phyloP scores from a whole-genome alignment of 2,329 filamentous ascomycete species.

The Pseudonectria buxi region DNA sequence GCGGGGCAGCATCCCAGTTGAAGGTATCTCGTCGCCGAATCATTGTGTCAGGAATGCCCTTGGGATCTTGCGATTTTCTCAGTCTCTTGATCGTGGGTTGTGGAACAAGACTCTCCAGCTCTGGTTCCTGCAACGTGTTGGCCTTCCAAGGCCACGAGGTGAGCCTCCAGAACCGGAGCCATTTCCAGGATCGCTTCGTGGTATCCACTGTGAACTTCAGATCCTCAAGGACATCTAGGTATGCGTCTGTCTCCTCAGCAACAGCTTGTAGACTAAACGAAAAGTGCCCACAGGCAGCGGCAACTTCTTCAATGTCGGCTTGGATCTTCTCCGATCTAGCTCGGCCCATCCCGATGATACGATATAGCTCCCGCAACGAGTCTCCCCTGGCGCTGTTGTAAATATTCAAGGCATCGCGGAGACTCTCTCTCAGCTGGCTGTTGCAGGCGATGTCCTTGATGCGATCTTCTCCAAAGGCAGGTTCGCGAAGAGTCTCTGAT shows the following conservation, averaged over 20 bases:
- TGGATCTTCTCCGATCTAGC: constrained; percentile 67
- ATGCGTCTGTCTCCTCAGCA: constrained; percentile 79
- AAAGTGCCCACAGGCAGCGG: constrained; percentile 95
- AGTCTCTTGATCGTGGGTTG: constrained; percentile 38
- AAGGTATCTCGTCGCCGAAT: constrained; percentile 45
- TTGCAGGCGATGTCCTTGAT: constrained; percentile 67
- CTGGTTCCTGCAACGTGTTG: constrained; percentile 30
- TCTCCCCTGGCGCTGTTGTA: constrained; percentile 70
- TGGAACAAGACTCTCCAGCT: constrained; percentile 35
- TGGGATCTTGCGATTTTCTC: constrained; percentile 47
- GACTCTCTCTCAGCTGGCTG: constrained; percentile 70
- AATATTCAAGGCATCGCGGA: constrained; percentile 71
- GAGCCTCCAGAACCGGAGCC: constrained; percentile 70
- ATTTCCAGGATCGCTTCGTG: constrained; percentile 66
- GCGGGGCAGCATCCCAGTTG: constrained; percentile 49
- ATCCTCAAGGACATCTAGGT: constrained; percentile 78
- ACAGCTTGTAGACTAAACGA: constrained; percentile 88
- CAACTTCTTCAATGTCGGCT: constrained; percentile 94
- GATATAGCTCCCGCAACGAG: constrained; percentile 74
- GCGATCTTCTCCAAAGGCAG: constrained; percentile 68
- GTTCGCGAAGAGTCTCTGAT: constrained; percentile 78
- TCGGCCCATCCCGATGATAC: constrained; percentile 65
- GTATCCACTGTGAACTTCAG: constrained; percentile 65
- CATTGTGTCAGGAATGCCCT: constrained; percentile 50
- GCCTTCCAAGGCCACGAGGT: constrained; percentile 6